phyloP scores from a whole-genome alignment of 768 basidiomycete genomes.

The Leccinum pellstonianum region DNA sequence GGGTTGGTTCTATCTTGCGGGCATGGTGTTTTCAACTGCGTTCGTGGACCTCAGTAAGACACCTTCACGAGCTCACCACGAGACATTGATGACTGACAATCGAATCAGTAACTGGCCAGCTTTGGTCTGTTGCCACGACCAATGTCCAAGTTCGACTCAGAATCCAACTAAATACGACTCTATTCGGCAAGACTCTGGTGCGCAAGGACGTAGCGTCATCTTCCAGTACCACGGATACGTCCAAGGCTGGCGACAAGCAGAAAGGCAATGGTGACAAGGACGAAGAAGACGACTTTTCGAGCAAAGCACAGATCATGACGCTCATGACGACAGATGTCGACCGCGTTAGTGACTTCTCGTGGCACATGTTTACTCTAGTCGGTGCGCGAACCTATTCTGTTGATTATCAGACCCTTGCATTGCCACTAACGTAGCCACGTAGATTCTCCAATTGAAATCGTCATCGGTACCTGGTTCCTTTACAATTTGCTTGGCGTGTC shows the following conservation, averaged over 20 bases:
- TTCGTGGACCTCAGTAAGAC: conserved; percentile 43
- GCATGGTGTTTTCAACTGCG: conserved; percentile 47
- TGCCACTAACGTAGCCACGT: conserved; percentile 1
- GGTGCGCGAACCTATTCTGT: conserved; percentile 42
- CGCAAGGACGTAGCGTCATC: conserved; percentile 82
- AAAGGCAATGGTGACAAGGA: conserved; percentile 17
- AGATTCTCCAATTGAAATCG: conserved; percentile 72
- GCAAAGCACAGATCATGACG: conserved; percentile 85
- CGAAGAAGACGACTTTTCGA: conserved; percentile 58
- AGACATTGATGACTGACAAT: conserved; percentile 6
- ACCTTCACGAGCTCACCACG: not conserved
- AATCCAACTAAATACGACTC: conserved; percentile 77
- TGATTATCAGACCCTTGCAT: not conserved
- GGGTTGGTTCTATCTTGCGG: conserved; percentile 72
- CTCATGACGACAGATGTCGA: conserved; percentile 96
- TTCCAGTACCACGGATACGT: conserved; percentile 32
- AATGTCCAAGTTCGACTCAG: conserved; percentile 67
- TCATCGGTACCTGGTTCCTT: conserved; percentile 71
- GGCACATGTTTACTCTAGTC: conserved; percentile 73
- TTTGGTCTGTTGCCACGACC: conserved; percentile 71
- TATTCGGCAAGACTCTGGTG: conserved; percentile 83
- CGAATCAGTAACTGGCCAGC: conserved; percentile 54
- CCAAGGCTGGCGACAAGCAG: conserved; percentile 23
- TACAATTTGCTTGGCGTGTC: conserved; percentile 79
- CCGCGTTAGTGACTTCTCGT: conserved; percentile 80